Conservation (phyloP, 2,329 filamentous ascomycete genomes). For the Stagonosporopsis chrysanthemi region DNA sequence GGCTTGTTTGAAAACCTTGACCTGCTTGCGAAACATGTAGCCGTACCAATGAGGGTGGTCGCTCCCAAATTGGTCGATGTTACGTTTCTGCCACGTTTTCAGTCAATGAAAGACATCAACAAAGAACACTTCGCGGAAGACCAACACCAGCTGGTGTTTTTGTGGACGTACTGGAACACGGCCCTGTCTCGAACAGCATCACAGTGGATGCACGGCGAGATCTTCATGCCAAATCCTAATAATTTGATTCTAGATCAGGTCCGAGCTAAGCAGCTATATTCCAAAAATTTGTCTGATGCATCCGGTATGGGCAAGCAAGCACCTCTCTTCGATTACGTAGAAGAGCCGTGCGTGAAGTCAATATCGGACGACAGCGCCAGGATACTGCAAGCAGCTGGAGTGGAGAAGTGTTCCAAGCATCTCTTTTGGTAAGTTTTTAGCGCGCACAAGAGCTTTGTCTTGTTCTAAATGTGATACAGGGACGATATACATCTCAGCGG, state of each 20-base stretch:
- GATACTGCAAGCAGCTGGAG: conserved; percentile 37
- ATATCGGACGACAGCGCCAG: conserved; percentile 19
- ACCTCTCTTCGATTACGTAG: conserved; percentile 45
- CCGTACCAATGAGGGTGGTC: conserved; percentile 37
- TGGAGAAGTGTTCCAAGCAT: conserved; percentile 42
- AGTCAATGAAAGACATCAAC: conserved; percentile 32
- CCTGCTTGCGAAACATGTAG: conserved; percentile 38
- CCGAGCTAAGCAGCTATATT: conserved; percentile 43
- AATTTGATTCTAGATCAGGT: conserved; percentile 46
- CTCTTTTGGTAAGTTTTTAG: conserved; percentile 46
- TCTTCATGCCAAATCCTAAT: conserved; percentile 46
- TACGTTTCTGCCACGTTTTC: conserved; percentile 47
- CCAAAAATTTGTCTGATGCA: conserved; percentile 43
- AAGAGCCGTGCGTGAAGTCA: conserved; percentile 42
- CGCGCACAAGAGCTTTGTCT: conserved; percentile 43
- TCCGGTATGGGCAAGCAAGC: conserved; percentile 40
- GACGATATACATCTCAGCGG: conserved; percentile 47
- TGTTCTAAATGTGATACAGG: conserved; percentile 42
- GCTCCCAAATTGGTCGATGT: conserved; percentile 45
- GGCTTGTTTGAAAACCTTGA: conserved; percentile 46
- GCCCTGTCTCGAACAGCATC: conserved; percentile 39
- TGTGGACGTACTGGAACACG: conserved; percentile 48
- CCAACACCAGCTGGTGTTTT: conserved; percentile 45
- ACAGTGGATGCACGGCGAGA: conserved; percentile 40
- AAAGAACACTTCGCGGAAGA: conserved; percentile 38